These are phyloP conservation scores for Neonectria hederae DNA, from an alignment of 2,329 filamentous ascomycete species.

Conservation along the genomic window DNA sequence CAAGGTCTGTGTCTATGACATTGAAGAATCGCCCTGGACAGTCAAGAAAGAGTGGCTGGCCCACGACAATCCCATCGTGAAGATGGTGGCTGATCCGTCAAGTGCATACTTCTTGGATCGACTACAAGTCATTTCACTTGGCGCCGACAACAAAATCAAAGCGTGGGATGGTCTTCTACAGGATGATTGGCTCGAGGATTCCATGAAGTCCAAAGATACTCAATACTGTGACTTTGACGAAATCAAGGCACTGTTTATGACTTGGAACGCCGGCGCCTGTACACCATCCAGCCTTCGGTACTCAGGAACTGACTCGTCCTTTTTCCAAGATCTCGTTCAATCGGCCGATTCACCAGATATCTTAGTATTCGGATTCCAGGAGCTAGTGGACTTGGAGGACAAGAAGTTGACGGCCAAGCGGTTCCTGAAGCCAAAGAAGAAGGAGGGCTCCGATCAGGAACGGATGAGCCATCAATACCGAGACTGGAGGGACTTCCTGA, in stretches of 20 bases:
- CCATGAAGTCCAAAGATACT: slow-evolving; percentile 85
- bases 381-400: slow-evolving; percentile 97
- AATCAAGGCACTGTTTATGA: slow-evolving; percentile 82
- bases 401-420: slow-evolving; percentile 98
- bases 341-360: slow-evolving; percentile 86
- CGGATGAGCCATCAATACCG: slow-evolving; percentile 98
- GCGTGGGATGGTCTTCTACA: slow-evolving; percentile 93
- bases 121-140: slow-evolving; percentile 85
- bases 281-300: slow-evolving; percentile 86
- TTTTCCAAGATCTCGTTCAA: slow-evolving; percentile 82
- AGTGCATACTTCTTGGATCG: slow-evolving; percentile 87
- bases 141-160: slow-evolving; percentile 84
- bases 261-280: slow-evolving; percentile 97
- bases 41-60: slow-evolving; percentile 96
- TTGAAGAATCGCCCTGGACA: slow-evolving; percentile 81
- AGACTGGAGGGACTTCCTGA: slow-evolving; percentile 92
- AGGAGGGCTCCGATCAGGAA: slow-evolving; percentile 81
- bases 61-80: slow-evolving; percentile 83
- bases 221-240: slow-evolving; percentile 89
- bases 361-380: slow-evolving; percentile 95
- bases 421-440: slow-evolving; percentile 89
- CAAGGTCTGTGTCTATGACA: slow-evolving; percentile 93
- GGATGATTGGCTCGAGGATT: slow-evolving; percentile 91
- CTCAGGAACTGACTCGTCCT: slow-evolving; percentile 74
- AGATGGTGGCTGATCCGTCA: slow-evolving; percentile 79